Percentiles rank a stretch among this genome's conserved stretches.
Evolutionary conservation across 192 early-diverging fungal genomes (phyloP).

Genomic region (Gryganskiella cystojenkinii): DNA sequence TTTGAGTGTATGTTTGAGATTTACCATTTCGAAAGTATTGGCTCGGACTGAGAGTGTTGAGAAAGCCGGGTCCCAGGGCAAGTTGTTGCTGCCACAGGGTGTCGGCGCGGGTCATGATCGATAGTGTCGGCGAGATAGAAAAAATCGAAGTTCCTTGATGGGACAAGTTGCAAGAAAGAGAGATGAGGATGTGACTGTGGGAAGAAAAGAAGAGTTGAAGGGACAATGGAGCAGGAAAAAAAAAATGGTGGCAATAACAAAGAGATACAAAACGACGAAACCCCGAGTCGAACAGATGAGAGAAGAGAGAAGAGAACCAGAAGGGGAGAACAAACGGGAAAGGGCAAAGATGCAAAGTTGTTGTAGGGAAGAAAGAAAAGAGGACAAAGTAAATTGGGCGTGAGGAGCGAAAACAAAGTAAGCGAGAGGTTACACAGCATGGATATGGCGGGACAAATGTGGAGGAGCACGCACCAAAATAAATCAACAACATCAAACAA

Average conservation of each 20-base stretch:
- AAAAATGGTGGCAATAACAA: background rate
- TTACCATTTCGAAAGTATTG: conserved; percentile 43
- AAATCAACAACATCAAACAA: no score
- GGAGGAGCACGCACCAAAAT: no score
- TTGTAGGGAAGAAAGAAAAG: background rate
- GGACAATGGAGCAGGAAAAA: background rate
- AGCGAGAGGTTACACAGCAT: background rate
- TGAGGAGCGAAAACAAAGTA: background rate
- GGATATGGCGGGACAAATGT: no score
- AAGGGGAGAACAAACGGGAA: background rate
- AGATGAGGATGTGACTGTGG: background rate
- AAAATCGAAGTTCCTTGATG: no score
- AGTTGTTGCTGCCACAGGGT: conserved; percentile 42
- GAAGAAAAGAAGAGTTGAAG: background rate
- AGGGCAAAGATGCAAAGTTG: background rate
- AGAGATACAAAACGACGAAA: no score
- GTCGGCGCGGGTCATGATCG: conserved; percentile 35
- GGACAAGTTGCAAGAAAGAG: background rate
- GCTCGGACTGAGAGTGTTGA: conserved; percentile 34
- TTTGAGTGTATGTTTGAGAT: no score
- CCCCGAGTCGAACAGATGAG: background rate
- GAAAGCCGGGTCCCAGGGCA: conserved; percentile 32
- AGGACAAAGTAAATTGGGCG: background rate
- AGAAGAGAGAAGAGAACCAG: background rate
- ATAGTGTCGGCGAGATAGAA: no score